These are phyloP conservation scores for Ophidiomyces ophidiicola DNA, from an alignment of 2,329 filamentous ascomycete genomes.

Conservation along the genomic window DNA sequence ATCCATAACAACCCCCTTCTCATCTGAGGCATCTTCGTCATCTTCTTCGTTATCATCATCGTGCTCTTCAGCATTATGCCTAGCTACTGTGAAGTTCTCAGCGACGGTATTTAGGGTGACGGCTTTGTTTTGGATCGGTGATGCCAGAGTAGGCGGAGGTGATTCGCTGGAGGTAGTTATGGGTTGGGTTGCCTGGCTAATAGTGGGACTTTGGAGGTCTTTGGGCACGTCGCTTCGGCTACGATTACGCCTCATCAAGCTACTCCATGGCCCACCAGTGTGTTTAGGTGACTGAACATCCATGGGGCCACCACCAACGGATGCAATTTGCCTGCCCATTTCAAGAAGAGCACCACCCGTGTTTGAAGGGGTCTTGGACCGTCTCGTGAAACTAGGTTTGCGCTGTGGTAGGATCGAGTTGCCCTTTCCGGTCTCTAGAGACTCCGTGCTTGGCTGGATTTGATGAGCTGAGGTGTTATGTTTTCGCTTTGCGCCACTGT, in stretches of 20 bases:
- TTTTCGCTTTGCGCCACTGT: slow-evolving; percentile 38
- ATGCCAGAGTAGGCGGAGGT: slow-evolving; percentile 44
- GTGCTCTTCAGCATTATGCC: slow-evolving; percentile 24
- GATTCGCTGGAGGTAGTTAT: slow-evolving; percentile 48
- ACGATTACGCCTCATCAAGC: slow-evolving; percentile 38
- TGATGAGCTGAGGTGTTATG: slow-evolving; percentile 12
- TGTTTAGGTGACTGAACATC: slow-evolving; percentile 35
- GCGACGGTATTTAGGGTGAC: background rate
- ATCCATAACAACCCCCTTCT: slow-evolving; percentile 50
- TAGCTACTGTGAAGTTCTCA: background rate
- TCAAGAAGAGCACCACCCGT: slow-evolving; percentile 33
- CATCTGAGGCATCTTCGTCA: slow-evolving; percentile 45
- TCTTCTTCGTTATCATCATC: slow-evolving; percentile 42
- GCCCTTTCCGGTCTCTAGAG: slow-evolving; percentile 23
- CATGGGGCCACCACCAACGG: slow-evolving; percentile 46
- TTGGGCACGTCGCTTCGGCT: slow-evolving; percentile 47
- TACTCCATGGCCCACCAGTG: slow-evolving; percentile 31
- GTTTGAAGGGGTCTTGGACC: slow-evolving; percentile 30
- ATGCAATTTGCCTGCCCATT: slow-evolving; percentile 36
- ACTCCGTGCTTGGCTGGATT: slow-evolving; percentile 21
- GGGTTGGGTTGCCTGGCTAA: slow-evolving; percentile 39
- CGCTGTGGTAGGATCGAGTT: slow-evolving; percentile 25
- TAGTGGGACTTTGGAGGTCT: slow-evolving; percentile 22
- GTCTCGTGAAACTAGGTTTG: slow-evolving; percentile 29
- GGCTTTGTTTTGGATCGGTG: slow-evolving; percentile 31